phyloP scores from a whole-genome alignment of 169 alveolate genomes.

The Plasmodium reichenowi region DNA sequence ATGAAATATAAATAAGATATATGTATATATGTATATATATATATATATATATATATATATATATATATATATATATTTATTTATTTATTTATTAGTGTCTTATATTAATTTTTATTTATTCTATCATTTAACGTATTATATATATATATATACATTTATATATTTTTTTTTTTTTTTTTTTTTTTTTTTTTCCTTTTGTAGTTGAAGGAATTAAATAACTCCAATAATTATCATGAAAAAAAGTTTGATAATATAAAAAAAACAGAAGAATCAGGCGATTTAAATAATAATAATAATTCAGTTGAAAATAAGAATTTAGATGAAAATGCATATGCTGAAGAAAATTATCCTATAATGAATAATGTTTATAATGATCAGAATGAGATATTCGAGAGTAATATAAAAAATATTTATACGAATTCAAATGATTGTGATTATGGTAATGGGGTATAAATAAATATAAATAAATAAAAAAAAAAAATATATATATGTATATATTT shows the following conservation, averaged over 20 bases:
- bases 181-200: neutral
- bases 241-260: constrained; percentile 8
- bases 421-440: constrained; percentile 11
- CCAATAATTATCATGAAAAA: constrained; percentile 31
- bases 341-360: constrained; percentile 12
- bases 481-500: neutral
- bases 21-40: too few relatives aligned
- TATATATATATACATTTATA: too few relatives aligned
- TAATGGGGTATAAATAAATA: constrained; percentile 22
- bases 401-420: constrained; percentile 23
- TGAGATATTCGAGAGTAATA: constrained; percentile 37
- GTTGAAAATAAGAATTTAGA: constrained; percentile 9
- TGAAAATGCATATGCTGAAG: constrained; percentile 13
- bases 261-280: constrained; percentile 10
- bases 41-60: too few relatives aligned
- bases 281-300: constrained; percentile 16
- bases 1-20: neutral
- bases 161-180: too few relatives aligned
- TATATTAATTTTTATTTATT: neutral
- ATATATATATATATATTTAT: too few relatives aligned
- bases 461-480: neutral
- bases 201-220: constrained; percentile 56
- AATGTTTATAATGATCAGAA: constrained; percentile 18
- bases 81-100: neutral
- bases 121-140: too few relatives aligned